Evolutionary conservation across 805 yeast genomes (phyloP).

Genomic region (Starmera quercuum): DNA sequence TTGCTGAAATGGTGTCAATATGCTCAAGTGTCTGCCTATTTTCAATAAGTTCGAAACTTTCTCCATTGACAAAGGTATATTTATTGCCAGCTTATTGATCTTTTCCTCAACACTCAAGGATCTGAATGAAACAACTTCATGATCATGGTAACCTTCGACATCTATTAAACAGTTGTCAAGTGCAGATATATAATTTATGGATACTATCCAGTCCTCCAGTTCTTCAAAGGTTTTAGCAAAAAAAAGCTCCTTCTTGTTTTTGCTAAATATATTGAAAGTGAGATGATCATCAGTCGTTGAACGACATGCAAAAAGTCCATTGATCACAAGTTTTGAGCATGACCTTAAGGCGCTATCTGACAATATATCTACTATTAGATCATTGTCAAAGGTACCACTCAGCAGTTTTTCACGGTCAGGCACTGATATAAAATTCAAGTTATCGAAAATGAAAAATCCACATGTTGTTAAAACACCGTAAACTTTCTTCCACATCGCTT

Average conservation of each 20-base stretch:
- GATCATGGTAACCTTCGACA: slow-evolving; percentile 2
- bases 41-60: slow-evolving; percentile 30
- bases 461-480: slow-evolving; percentile 42
- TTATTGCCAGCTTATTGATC: slow-evolving; percentile 25
- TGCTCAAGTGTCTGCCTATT: slow-evolving; percentile 29
- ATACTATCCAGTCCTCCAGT: slow-evolving; percentile 49
- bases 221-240: slow-evolving; percentile 38
- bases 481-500: slow-evolving; percentile 34
- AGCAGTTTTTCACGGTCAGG: slow-evolving; percentile 20
- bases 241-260: slow-evolving; percentile 31
- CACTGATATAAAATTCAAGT: slow-evolving; percentile 22
- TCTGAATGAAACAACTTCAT: slow-evolving; percentile 20
- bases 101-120: slow-evolving; percentile 23
- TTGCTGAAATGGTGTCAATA: slow-evolving; percentile 46
- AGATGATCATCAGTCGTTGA: slow-evolving; percentile 9
- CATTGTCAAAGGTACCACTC: slow-evolving; percentile 18
- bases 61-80: slow-evolving; percentile 25
- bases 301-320: slow-evolving; percentile 32
- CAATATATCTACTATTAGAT: slow-evolving; percentile 24
- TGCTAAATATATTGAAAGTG: slow-evolving; percentile 32
- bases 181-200: slow-evolving; percentile 46
- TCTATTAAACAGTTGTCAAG: slow-evolving; percentile 30
- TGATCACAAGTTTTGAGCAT: slow-evolving; percentile 26
- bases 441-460: slow-evolving; percentile 40
- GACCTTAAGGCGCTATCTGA: slow-evolving; percentile 15